Evolutionary conservation across 805 yeast genomes (phyloP).

Genomic region (Candida tallmaniae): DNA sequence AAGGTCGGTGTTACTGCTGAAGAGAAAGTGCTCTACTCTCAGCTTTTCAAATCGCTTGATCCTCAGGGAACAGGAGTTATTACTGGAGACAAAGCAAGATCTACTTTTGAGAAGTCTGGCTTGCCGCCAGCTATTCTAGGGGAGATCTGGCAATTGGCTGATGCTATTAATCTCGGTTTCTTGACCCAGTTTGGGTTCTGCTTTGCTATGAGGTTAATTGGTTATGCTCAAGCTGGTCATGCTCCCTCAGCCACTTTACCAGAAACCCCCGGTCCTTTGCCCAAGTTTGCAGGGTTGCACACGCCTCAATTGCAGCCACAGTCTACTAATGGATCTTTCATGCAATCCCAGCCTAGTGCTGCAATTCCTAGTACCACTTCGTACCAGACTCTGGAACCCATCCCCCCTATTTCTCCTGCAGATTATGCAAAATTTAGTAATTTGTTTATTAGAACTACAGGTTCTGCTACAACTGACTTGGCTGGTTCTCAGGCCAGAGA

Average conservation of each 20-base stretch:
- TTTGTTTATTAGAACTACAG: constrained; percentile 64
- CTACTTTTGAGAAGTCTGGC: constrained; percentile 81
- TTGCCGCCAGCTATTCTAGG: constrained; percentile 74
- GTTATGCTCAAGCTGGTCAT: constrained; percentile 76
- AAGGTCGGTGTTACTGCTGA: constrained; percentile 58
- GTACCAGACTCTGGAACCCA: constrained; percentile 24
- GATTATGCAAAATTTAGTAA: constrained; percentile 65
- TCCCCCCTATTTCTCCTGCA: constrained; percentile 51
- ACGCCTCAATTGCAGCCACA: constrained; percentile 27
- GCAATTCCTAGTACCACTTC: constrained; percentile 28
- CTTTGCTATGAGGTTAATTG: constrained; percentile 83
- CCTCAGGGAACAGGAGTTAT: constrained; percentile 73
- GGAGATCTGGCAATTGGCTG: constrained; percentile 94
- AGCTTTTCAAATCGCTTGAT: constrained; percentile 75
- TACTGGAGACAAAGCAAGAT: constrained; percentile 82
- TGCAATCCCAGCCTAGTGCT: constrained; percentile 41
- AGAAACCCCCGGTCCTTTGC: constrained; percentile 58
- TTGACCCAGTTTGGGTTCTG: constrained; percentile 77
- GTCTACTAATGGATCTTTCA: constrained; percentile 33
- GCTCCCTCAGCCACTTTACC: constrained; percentile 49
- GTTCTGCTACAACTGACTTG: constrained; percentile 52
- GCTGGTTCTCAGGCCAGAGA: constrained; percentile 78
- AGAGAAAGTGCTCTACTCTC: constrained; percentile 71
- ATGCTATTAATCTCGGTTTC: constrained; percentile 80
- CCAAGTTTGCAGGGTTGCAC: constrained; percentile 47